phyloP scores from a whole-genome alignment of 1,139 yeast genomes.

The Yarrowia galli region DNA sequence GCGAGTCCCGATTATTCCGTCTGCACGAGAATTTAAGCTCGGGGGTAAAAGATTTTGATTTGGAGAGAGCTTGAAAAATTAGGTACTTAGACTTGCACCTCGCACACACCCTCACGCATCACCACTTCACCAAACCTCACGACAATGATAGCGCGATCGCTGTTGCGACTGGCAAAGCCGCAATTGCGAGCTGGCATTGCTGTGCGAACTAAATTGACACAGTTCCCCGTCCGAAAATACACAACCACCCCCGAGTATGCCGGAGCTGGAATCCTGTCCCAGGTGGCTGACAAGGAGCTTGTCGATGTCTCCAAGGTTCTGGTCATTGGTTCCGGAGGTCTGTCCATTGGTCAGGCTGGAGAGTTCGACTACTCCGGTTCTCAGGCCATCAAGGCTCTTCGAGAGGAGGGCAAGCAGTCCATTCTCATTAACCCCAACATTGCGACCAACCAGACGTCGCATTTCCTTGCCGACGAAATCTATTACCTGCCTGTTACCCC shows the following conservation, averaged over 20 bases:
- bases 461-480: constrained; percentile 92
- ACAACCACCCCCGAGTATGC: constrained; percentile 51
- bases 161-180: constrained; percentile 38
- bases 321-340: constrained; percentile 96
- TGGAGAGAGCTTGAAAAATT: constrained; percentile 2
- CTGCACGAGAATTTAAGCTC: constrained; percentile 13
- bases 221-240: constrained; percentile 21
- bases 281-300: constrained; percentile 60
- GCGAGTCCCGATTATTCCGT: constrained; percentile 5
- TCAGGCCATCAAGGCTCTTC: constrained; percentile 94
- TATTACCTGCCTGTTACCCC: constrained; percentile 96
- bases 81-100: constrained; percentile 31
- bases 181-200: constrained; percentile 38
- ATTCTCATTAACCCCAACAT: constrained; percentile 95
- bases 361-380: constrained; percentile 94
- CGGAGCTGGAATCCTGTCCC: constrained; percentile 63
- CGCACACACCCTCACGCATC: not conserved
- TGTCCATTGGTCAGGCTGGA: constrained; percentile 99
- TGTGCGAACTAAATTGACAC: constrained; percentile 34
- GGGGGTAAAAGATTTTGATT: constrained; percentile 29
- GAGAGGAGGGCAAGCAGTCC: constrained; percentile 84
- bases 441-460: constrained; percentile 97
- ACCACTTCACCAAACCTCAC: not conserved
- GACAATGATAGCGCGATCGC: constrained; percentile 38
- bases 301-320: constrained; percentile 90